Base-by-base conservation (phyloP, 139 green algal species). In the Zygnema circumcarinatum region DNA sequence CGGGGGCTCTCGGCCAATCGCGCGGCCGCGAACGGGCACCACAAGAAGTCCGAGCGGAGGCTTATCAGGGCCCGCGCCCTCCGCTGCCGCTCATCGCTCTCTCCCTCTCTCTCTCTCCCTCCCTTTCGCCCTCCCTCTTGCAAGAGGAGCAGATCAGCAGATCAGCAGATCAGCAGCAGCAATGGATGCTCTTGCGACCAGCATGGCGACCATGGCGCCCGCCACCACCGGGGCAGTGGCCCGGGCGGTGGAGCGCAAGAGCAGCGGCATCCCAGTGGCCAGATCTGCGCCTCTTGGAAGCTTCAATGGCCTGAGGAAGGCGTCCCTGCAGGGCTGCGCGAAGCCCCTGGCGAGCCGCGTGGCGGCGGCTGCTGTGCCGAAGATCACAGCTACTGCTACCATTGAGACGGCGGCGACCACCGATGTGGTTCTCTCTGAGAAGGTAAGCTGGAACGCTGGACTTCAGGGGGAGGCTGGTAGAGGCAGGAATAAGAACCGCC, bases 301-400 rank as follows among this genome's bases (percentile, higher is more conserved):
- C 16, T 62, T 62, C 47, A 62, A 62, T 62, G 47, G 47, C 16
- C 47, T 62, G 7, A 7, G 47, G 7, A 62, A 62, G 47, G 47
- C 47, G 7, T 7, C 47, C 16, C 16, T 62, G 7, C 47, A 62
- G 47, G 16, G 47, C 47, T 25, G 47, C 47, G 47, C 47, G 7
- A 62, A 62, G 47, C 47, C 47, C 16, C 16, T 62, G 47, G 69
- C 69, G 11, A 78, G 69, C 69, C 69, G 69, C 69, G 36, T 78
- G 7, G 3, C 35, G 11, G 69, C 16, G 3, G 69, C 69, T 41
- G 47, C 47, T 62, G 47, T 16, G 7, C 69, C 79, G 21, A 79
- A 79, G 79, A 76, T 86, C 79, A 86, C 42, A 0, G 79, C 79
- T 29, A 78, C 79, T 40, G 52, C 79, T 31, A 54, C 79, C 74